Base-by-base conservation (phyloP, 345 rosid genomes). In the Geranium rotundifolium region DNA sequence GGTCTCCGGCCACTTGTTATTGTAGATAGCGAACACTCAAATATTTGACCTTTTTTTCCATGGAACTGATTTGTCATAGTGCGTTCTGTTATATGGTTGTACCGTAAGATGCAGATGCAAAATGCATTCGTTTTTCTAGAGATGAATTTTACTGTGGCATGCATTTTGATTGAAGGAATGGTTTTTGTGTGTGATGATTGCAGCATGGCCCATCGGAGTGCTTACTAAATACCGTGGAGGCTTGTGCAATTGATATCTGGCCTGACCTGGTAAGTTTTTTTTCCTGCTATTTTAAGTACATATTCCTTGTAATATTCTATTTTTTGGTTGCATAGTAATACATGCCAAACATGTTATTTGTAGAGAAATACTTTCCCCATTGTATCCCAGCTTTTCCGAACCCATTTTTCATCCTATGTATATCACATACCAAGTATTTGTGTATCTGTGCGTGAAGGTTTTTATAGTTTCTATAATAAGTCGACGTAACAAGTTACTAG, bases 121-220 rank as follows among this genome's bases (percentile, higher is more conserved):
- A 29, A 29, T 57, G 30, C 29, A 19, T 16, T 8, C 29, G n/a
- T n/a, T 19, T 57, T 20, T 19, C 15, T 57, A 29, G 13, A 12
- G 9, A 20, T 7, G 12, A 7, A 2, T 57, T 57, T 19, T 6
- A 41, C 12, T 19, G 14, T 57, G 13, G 19, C 52, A 54, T 55
- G n/a, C 59, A 31, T 39, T 65, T 13, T 13, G 19, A 56, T 60
- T 31, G 57, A 6, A 49, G 31, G 56, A 4, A 23, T 54, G 20
- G n/a, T 29, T 31, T 31, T 31, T 55, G 30, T 50, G 0, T 57
- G 1, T 69, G 55, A 39, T 66, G 52, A 19, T 80, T 73, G 84
- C 87, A 86, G 97, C 99, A 89, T 19, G 99, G 97, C 37, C 84
- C 86, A 1, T 72, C 41, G 19, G 97, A 93, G 63, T 93, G 99